Conservation (phyloP, 768 basidiomycete genomes). For the Cytidiella melzeri region DNA sequence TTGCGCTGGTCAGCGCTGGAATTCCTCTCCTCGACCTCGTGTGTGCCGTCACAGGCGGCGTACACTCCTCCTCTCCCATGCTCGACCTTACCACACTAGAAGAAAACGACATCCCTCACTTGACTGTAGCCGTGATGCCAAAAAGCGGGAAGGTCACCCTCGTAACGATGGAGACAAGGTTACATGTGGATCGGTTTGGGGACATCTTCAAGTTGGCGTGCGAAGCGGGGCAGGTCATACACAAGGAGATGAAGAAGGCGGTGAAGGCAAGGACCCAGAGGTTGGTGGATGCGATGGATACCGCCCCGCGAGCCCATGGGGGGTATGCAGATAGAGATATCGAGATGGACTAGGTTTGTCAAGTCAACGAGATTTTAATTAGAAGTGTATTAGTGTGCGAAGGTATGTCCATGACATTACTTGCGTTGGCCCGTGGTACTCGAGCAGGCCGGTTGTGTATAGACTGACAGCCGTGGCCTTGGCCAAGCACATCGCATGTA, state of each 20-base stretch:
- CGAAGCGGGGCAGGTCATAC: slow-evolving; percentile 71
- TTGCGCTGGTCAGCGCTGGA: slow-evolving; percentile 86
- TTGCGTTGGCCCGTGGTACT: too few relatives aligned
- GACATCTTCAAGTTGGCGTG: slow-evolving; percentile 78
- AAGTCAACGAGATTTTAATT: too few relatives aligned
- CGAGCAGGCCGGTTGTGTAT: too few relatives aligned
- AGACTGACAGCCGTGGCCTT: too few relatives aligned
- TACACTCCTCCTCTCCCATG: slow-evolving; percentile 74
- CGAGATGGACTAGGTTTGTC: slow-evolving; percentile 22
- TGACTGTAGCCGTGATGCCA: slow-evolving; percentile 89
- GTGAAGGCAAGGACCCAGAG: slow-evolving; percentile 55
- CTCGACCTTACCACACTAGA: slow-evolving; percentile 87
- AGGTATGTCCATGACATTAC: too few relatives aligned
- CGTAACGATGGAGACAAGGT: slow-evolving; percentile 89
- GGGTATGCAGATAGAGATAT: slow-evolving; percentile 18
- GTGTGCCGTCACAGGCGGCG: slow-evolving; percentile 80
- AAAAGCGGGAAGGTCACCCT: slow-evolving; percentile 80
- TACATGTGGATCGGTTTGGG: slow-evolving; percentile 89
- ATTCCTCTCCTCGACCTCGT: slow-evolving; percentile 89
- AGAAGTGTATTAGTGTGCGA: too few relatives aligned
- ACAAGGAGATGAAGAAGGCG: slow-evolving; percentile 76
- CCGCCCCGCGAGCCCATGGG: slow-evolving; percentile 30
- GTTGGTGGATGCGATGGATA: slow-evolving; percentile 59
- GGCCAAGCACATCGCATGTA: too few relatives aligned
- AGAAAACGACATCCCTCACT: slow-evolving; percentile 83